phyloP scores from a whole-genome alignment of 2,329 filamentous ascomycete genomes.

The Aschersonia sp. region DNA sequence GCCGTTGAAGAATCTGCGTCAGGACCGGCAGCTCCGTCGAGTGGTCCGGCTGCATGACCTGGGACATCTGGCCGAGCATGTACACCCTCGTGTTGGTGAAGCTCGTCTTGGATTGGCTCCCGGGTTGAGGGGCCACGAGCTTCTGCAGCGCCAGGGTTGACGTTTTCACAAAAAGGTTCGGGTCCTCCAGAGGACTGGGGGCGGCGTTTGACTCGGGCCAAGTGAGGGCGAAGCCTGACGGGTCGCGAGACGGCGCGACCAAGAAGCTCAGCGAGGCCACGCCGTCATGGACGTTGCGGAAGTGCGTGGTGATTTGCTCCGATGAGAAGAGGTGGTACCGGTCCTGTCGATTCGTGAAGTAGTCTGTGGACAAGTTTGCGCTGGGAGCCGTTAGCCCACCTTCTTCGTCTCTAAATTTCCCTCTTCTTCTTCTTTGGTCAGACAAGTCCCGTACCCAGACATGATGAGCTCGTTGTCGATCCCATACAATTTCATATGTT shows the following conservation, averaged over 20 bases:
- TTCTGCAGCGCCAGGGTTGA: slow-evolving; percentile 53
- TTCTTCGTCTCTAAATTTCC: neutral
- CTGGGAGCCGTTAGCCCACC: slow-evolving; percentile 12
- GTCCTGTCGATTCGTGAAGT: slow-evolving; percentile 93
- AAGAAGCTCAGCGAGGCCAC: slow-evolving; percentile 72
- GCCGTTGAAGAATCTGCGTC: slow-evolving; percentile 54
- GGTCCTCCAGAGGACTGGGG: slow-evolving; percentile 58
- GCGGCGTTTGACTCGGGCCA: slow-evolving; percentile 69
- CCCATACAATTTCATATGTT: slow-evolving; percentile 98
- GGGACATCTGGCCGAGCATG: slow-evolving; percentile 76
- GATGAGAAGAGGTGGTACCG: slow-evolving; percentile 86
- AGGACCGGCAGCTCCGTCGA: slow-evolving; percentile 85
- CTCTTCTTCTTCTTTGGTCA: neutral
- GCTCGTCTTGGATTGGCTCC: slow-evolving; percentile 6
- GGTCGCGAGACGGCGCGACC: slow-evolving; percentile 46
- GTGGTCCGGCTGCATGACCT: slow-evolving; percentile 61
- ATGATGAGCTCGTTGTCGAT: slow-evolving; percentile 92
- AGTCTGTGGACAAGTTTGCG: slow-evolving; percentile 83
- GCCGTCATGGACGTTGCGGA: slow-evolving; percentile 59
- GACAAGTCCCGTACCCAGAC: slow-evolving; percentile 48
- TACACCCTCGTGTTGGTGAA: slow-evolving; percentile 60
- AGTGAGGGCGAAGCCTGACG: slow-evolving; percentile 43
- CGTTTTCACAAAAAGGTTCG: slow-evolving; percentile 52
- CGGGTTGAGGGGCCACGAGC: slow-evolving; percentile 37
- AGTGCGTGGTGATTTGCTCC: slow-evolving; percentile 68